Conservation (phyloP, 805 yeast species). For the Starmerella potacharoeniae region DNA sequence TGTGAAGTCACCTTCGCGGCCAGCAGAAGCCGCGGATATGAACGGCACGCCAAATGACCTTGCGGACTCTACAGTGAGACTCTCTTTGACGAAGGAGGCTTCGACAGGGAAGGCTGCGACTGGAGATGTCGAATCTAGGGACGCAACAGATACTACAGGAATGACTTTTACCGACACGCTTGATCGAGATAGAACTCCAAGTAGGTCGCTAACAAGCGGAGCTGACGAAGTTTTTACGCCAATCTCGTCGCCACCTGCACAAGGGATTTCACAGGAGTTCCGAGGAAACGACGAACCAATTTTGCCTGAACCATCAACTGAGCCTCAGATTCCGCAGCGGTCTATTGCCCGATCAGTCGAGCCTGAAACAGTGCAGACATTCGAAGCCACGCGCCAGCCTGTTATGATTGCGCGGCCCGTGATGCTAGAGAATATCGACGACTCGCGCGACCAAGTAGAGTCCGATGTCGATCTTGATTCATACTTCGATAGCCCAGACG, state of each 20-base stretch:
- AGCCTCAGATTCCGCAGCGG: slow-evolving; percentile 14
- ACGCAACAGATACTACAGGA: too few species aligned
- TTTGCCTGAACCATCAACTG: neutral
- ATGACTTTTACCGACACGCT: too few species aligned
- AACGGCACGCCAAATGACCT: too few species aligned
- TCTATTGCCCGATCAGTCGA: slow-evolving; percentile 17
- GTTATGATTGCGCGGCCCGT: slow-evolving; percentile 14
- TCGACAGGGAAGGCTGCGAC: too few species aligned
- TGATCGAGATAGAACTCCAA: too few species aligned
- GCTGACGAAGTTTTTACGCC: too few species aligned
- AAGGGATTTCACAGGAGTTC: neutral
- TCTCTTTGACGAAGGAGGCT: too few species aligned
- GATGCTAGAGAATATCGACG: slow-evolving; percentile 4
- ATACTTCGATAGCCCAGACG: slow-evolving; percentile 8
- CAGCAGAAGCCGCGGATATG: too few species aligned
- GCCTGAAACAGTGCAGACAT: slow-evolving; percentile 13
- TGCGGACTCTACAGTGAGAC: too few species aligned
- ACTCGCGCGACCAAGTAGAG: neutral
- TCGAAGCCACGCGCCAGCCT: slow-evolving; percentile 18
- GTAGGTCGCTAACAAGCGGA: too few species aligned
- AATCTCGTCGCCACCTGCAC: too few species aligned
- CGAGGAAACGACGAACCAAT: neutral
- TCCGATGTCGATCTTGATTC: slow-evolving; percentile 6
- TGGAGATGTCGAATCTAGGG: too few species aligned
- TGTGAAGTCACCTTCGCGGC: neutral